These are phyloP conservation scores for Thielaviopsis ethacetica DNA, from an alignment of 2,329 filamentous ascomycete genomes.

Conservation along the genomic window DNA sequence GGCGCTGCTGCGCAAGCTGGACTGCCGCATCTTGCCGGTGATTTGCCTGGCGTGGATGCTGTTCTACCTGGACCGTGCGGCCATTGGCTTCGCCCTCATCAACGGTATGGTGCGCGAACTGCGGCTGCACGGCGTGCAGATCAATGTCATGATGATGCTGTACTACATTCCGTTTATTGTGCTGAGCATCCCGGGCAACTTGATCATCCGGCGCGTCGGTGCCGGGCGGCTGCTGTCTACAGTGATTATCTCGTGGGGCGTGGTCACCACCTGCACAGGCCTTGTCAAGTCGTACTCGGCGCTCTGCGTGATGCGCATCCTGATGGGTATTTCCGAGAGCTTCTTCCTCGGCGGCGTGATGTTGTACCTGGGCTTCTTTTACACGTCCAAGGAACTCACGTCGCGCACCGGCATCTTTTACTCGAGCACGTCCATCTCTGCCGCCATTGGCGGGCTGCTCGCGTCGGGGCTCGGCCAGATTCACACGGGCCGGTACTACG, in stretches of 20 bases:
- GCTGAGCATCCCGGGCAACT: slow-evolving; percentile 16
- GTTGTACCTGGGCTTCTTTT: slow-evolving; percentile 17
- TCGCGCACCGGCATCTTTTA: slow-evolving; percentile 16
- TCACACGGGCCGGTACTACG: slow-evolving; percentile 21
- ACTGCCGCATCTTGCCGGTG: slow-evolving; percentile 11
- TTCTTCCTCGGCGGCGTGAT: slow-evolving; percentile 15
- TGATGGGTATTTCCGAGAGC: slow-evolving; percentile 15
- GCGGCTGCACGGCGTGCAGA: slow-evolving; percentile 42
- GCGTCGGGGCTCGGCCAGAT: slow-evolving; percentile 26
- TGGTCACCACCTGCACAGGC: slow-evolving; percentile 14
- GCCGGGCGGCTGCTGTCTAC: slow-evolving; percentile 14
- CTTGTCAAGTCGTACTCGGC: slow-evolving; percentile 15
- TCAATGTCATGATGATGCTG: slow-evolving; percentile 22
- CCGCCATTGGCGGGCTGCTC: slow-evolving; percentile 40
- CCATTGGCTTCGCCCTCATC: slow-evolving; percentile 20
- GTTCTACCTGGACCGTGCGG: slow-evolving; percentile 19
- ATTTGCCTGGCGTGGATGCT: slow-evolving; percentile 13
- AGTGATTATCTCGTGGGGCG: slow-evolving; percentile 15
- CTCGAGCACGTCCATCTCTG: slow-evolving; percentile 51
- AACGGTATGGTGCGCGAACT: slow-evolving; percentile 43
- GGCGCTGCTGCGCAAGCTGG: slow-evolving; percentile 10
- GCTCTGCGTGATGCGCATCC: slow-evolving; percentile 13
- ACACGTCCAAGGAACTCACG: slow-evolving; percentile 15
- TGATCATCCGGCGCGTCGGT: slow-evolving; percentile 14
- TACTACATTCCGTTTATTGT: slow-evolving; percentile 16